Evolutionary conservation across 2,329 filamentous ascomycete species (phyloP), one percentile per base, ranked within the genome.

Genomic region (Epichloe aotearoae): DNA sequence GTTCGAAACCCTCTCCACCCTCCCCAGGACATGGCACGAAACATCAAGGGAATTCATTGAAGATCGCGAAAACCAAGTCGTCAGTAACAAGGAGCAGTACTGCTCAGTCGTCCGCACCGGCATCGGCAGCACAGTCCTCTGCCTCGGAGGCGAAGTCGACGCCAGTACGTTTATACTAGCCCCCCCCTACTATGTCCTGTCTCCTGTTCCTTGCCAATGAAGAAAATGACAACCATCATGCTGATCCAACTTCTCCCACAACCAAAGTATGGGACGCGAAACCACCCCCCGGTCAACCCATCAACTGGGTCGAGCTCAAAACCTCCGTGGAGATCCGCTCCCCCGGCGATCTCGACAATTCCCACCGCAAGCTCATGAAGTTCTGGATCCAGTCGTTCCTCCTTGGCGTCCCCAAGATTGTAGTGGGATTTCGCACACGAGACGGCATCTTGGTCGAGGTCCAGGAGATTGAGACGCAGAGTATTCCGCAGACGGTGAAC

Each of bases 331-430:
- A 85, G 56, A 82, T 91, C 47, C 73, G 74, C 48, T 77, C 77
- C 53, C 75, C 83, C 2, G 76, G 80, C 45, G 86, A 93, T 60
- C 74, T 81, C 61, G 68, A 83, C 19, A 84, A 82, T 55, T 95
- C 91, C 63, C 87, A 96, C 67, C 80, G 86, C 46, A 97, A 97
- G 65, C 76, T 97, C 50, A 79, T 95, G 67, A 94, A 94, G 62
- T 95, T 91, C 69, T 98, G 93, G 93, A 88, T 91, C 14, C 93
- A 97, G 66, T 95, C 87, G 0, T 98, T 95, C 62, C 74, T 98
- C 2, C 82, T 98, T 2, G 91, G 91, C 40, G 90, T 97, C 1
- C 88, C 89, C 0, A 93, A 84, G 57, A 88, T 98, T 56, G 81
- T 96, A 44, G 86, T 98, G 33, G 93, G 93, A 1, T 96, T 93